Evolutionary conservation across 306 rosid species (phyloP), one percentile per base, ranked within the genome.

Genomic region (Prosopis cineraria): DNA sequence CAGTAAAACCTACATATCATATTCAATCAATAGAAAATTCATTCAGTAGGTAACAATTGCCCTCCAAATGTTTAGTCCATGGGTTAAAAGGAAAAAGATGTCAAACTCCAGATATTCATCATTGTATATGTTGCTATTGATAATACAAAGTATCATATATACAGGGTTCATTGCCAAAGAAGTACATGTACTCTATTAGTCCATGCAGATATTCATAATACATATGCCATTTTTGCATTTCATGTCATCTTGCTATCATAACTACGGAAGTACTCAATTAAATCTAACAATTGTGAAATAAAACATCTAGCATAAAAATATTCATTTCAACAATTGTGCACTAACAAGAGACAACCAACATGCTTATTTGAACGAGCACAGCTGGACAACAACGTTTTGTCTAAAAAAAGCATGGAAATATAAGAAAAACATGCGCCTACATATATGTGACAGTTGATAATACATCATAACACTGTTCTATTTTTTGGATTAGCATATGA

Each of bases 1-100:
- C n/a, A n/a, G 96, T 65, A 95, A 80, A 78, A 95, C 98, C 99
- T 95, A 67, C 52, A 77, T 56, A 65, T 72, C 83, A 76, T 65
- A 84, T 79, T 79, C 65, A 75, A 53, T 73, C 29, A 75, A 79
- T 3, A 80, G 6, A 82, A 39, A 77, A 72, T 56, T 19, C 39
- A 75, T 63, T 55, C 67, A 81, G 50, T 66, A 40, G 20, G 53
- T 20, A 74, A 52, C 22, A 63, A 39, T 58, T 56, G 5, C 66
- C 81, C 44, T 80, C 48, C 73, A 83, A 74, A 56, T 62, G 48
- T 70, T 75, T 37, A 41, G 24, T 20, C 44, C 24, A 63, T 43
- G 59, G 25, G 58, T 25, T 62, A 14, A 60, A 30, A 25, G 59
- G 53, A 60, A 55, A 63, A 34, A 17, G 11, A 72, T 22, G 24